Conservation (phyloP, 2,329 filamentous ascomycete species). For the Fusarium sp. region DNA sequence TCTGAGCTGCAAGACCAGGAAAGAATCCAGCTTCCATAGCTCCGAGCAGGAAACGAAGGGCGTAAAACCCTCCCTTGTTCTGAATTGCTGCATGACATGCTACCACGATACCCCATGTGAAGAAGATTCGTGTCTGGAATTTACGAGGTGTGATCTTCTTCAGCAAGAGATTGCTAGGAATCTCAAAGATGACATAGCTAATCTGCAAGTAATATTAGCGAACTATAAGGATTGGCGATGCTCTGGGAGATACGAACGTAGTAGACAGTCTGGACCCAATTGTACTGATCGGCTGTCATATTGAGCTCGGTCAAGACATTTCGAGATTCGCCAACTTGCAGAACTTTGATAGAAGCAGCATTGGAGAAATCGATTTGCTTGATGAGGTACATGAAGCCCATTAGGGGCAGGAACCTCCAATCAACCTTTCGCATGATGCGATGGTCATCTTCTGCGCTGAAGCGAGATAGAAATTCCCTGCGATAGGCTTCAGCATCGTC, state of each 20-base stretch:
- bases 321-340: conserved; percentile 55
- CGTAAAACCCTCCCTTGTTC: conserved; percentile 11
- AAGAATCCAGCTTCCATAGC: conserved; percentile 52
- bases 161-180: conserved; percentile 57
- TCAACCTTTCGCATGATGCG: conserved; percentile 59
- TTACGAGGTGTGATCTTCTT: conserved; percentile 43
- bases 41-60: conserved; percentile 46
- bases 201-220: conserved; percentile 55
- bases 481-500: neutral
- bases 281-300: conserved; percentile 21
- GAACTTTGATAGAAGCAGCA: conserved; percentile 58
- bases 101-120: conserved; percentile 56
- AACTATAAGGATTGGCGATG: neutral
- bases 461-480: conserved; percentile 54
- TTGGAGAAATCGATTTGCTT: conserved; percentile 61
- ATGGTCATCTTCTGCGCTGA: conserved; percentile 57
- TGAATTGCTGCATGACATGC: conserved; percentile 20
- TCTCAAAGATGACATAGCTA: conserved; percentile 58
- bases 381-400: conserved; percentile 59
- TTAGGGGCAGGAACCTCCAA: conserved; percentile 55
- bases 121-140: conserved; percentile 21
- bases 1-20: conserved; percentile 58
- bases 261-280: conserved; percentile 18
- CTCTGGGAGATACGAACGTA: neutral
- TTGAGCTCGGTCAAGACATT: conserved; percentile 20